Evolutionary conservation across 176 grass and related monocot genomes (phyloP).

Genomic region (Canna indica): DNA sequence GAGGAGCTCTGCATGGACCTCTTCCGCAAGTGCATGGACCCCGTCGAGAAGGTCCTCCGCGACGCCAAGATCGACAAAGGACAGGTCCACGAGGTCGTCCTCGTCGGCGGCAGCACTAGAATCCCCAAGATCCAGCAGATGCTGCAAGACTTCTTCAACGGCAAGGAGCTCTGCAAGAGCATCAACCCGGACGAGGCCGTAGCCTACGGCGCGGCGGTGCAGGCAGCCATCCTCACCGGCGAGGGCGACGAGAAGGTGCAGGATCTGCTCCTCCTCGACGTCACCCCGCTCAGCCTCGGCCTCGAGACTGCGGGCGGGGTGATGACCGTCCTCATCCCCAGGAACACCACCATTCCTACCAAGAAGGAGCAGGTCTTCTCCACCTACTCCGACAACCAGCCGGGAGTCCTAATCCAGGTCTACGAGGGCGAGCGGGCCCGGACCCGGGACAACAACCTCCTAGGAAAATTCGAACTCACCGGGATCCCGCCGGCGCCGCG

Average conservation of each 20-base stretch:
- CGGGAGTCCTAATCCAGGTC: conserved; percentile 16
- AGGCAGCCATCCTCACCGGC: conserved; percentile 17
- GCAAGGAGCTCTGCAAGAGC: conserved; percentile 95
- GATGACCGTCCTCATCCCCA: conserved; percentile 16
- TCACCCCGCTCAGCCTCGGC: conserved; percentile 16
- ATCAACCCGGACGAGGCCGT: conserved; percentile 98
- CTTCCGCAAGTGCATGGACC: conserved; percentile 20
- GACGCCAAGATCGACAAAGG: conserved; percentile 24
- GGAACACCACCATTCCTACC: conserved; percentile 24
- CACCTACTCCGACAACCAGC: conserved; percentile 20
- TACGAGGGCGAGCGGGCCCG: conserved; percentile 21
- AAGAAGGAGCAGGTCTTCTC: conserved; percentile 27
- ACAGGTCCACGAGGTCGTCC: conserved; percentile 19
- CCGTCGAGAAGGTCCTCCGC: conserved; percentile 15
- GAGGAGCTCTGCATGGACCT: conserved; percentile 20
- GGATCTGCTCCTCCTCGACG: conserved; percentile 22
- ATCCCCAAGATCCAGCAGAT: conserved; percentile 26
- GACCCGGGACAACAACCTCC: conserved; percentile 19
- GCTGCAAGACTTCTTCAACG: conserved; percentile 93
- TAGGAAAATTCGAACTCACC: conserved; percentile 26
- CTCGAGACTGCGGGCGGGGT: conserved; percentile 16
- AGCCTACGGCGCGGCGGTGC: conserved; percentile 12
- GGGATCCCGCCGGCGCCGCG: conserved; percentile 18
- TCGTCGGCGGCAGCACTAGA: conserved; percentile 18
- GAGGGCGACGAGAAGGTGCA: conserved; percentile 27